Evolutionary conservation across 305 asterid genomes (phyloP), one percentile per base, ranked within the genome.

Genomic region (Stenogyne calaminthoides): DNA sequence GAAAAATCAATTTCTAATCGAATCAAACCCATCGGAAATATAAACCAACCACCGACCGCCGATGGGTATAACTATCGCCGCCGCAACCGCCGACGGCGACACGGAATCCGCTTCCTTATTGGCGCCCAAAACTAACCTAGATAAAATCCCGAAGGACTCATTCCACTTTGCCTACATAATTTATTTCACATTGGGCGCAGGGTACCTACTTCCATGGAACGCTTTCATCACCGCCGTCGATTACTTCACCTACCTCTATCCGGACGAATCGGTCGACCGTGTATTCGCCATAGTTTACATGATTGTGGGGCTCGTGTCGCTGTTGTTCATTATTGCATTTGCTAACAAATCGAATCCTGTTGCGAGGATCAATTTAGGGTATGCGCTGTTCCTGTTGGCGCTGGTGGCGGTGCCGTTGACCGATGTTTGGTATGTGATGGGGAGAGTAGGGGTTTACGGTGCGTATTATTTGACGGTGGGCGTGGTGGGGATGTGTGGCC

Each of bases 211-310:
- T 55, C 99, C 98, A 32, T 94, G 99, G 99, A 94, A 94, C 76
- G 97, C 99, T 11, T 92, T 94, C 90, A 85, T 92, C 88, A 92
- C 96, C 1, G 99, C 98, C 83, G 99, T 94, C 55, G 99, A 94
- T 86, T 94, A 94, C 85, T 94, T 94, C 87, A 54, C 79, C 59
- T 85, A 86, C 86, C 95, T 94, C 39, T 94, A 94, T 79, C 99
- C 99, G 1, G 96, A 77, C 12, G 87, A 77, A 0, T 80, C 96
- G 55, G 91, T 92, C 36, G 97, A 94, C 77, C 86, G 98, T 0
- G 92, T 92, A 0, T 91, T 90, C 81, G 85, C 85, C 16, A 56
- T 92, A 0, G 95, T 78, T 0, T 90, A 92, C 82, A 94, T 90
- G 98, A 36, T 83, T 2, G 71, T 94, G 6, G 96, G 93, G 4